Evolutionary conservation across 2,329 filamentous ascomycete genomes (phyloP).

Genomic region (Monosporascus sp.): DNA sequence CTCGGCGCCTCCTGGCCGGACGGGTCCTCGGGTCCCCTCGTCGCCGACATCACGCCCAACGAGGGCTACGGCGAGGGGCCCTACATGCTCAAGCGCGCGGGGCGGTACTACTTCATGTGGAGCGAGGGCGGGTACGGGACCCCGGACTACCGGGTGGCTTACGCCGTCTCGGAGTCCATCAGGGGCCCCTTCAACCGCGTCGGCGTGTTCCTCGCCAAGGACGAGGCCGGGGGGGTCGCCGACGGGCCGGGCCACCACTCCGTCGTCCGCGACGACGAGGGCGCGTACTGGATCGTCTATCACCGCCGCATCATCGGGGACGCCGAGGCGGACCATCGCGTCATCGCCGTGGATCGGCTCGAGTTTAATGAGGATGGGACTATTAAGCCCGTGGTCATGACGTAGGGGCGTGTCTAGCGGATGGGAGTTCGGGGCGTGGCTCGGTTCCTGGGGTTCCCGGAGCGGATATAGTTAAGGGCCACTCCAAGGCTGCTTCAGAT

Average conservation of each 20-base stretch:
- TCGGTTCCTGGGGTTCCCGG: no score
- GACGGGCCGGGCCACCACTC: slow-evolving; percentile 5
- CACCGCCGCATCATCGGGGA: slow-evolving; percentile 1
- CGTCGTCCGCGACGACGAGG: background rate
- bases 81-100: slow-evolving; percentile 3
- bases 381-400: slow-evolving; percentile 1
- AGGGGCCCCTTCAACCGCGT: slow-evolving; percentile 1
- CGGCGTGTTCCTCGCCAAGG: slow-evolving; percentile 2
- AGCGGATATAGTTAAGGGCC: no score
- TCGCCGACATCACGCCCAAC: slow-evolving; percentile 2
- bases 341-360: background rate
- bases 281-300: slow-evolving; percentile 2
- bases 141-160: slow-evolving; percentile 2
- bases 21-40: background rate
- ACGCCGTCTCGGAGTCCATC: slow-evolving; percentile 1
- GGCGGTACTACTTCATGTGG: slow-evolving; percentile 5
- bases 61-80: slow-evolving; percentile 3
- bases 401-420: background rate
- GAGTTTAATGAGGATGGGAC: slow-evolving; percentile 1
- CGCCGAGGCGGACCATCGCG: background rate
- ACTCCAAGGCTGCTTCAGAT: no score
- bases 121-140: slow-evolving; percentile 3
- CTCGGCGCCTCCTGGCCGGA: background rate
- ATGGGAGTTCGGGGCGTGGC: no score
- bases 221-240: background rate